Percentiles rank a stretch among this genome's conserved stretches.
Conservation (phyloP, 2,329 filamentous ascomycete genomes). For the Pseudophaeomoniella oleicola region DNA sequence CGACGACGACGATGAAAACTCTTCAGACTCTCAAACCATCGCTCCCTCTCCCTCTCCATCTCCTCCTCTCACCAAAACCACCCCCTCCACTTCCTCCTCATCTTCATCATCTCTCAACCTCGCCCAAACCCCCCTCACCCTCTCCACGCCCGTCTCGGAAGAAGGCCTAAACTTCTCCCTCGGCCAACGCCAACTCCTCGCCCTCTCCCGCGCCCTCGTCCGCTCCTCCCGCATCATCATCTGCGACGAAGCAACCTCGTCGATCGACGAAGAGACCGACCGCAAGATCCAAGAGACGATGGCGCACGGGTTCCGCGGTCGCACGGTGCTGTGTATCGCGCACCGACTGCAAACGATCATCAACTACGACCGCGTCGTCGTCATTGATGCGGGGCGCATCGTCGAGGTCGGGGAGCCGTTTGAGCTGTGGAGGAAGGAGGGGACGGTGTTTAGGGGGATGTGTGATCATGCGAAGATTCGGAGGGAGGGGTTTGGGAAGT, state of each 20-base stretch:
- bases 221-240: constrained; percentile 14
- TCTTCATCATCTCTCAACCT: background rate
- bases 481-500: too few relatives aligned
- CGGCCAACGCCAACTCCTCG: constrained; percentile 18
- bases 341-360: too few relatives aligned
- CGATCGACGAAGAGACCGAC: constrained; percentile 23
- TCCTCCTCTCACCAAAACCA: too few relatives aligned
- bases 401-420: too few relatives aligned
- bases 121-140: background rate
- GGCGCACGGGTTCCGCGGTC: too few relatives aligned
- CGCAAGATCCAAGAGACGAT: constrained; percentile 4
- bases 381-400: too few relatives aligned
- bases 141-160: constrained; percentile 1
- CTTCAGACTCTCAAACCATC: background rate
- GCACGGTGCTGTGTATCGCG: too few relatives aligned
- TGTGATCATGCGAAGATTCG: too few relatives aligned
- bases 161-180: constrained; percentile 12
- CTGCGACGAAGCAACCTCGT: constrained; percentile 30
- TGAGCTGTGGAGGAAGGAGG: too few relatives aligned
- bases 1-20: background rate
- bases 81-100: background rate
- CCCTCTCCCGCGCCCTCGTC: constrained; percentile 13
- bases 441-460: too few relatives aligned
- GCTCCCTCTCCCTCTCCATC: too few relatives aligned
- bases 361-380: too few relatives aligned